A percentile compares a stretch with the other conserved stretches of the same genome.
phyloP scores from a whole-genome alignment of 371 early-diverging fungal genomes.

The Haplosporangium sp. region DNA sequence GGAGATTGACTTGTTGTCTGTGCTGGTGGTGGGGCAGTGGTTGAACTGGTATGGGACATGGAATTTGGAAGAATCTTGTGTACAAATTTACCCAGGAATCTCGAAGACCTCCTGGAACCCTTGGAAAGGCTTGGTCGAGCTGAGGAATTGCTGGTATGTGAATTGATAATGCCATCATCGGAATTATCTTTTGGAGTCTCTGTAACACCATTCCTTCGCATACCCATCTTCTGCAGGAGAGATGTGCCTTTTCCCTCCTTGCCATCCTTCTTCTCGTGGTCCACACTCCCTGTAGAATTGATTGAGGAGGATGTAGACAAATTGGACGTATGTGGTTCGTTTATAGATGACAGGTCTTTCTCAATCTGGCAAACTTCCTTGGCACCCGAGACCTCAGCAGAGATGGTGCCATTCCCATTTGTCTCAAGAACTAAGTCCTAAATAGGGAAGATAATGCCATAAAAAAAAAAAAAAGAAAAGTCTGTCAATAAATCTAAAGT shows the following conservation, averaged over 20 bases:
- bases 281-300: constrained; percentile 3
- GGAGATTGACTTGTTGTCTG: constrained; percentile 12
- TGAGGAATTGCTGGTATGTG: constrained; percentile 15
- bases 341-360: neutral
- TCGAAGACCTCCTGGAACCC: constrained; percentile 36
- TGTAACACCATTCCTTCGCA: constrained; percentile 41
- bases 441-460: neutral
- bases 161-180: constrained; percentile 18
- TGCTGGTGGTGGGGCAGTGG: constrained; percentile 5
- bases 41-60: neutral
- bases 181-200: constrained; percentile 16
- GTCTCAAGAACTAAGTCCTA: constrained; percentile 8
- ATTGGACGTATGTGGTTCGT: constrained; percentile 15
- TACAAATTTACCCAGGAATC: constrained; percentile 38
- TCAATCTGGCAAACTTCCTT: neutral
- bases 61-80: constrained; percentile 47
- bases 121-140: constrained; percentile 8
- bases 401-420: neutral
- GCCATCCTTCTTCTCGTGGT: constrained; percentile 17
- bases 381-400: neutral
- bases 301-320: neutral
- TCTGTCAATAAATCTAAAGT: neutral
- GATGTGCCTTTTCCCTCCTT: constrained; percentile 24
- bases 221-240: constrained; percentile 34
- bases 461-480: neutral